Evolutionary conservation across 805 yeast genomes (phyloP), one percentile per base, ranked within the genome.

Genomic region (Metschnikowia peoriensis): DNA sequence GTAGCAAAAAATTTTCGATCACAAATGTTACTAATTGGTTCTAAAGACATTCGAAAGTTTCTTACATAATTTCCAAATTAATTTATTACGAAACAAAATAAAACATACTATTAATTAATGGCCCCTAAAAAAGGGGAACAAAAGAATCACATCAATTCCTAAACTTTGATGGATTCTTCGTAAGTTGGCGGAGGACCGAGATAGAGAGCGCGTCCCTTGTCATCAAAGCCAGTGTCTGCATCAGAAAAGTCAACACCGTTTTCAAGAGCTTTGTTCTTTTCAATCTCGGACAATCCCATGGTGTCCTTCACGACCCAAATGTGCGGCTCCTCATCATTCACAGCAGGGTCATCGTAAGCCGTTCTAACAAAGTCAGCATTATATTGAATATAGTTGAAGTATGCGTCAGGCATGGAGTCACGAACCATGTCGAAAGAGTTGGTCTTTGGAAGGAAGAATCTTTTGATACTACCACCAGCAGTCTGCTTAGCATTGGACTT

Each of bases 301-400:
- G 79, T 72, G 67, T 88, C 96, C 58, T 73, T 79, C 41, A 87
- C 83, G 55, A 87, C 72, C 96, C 96, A 88, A 46, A 86, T 72
- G 51, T 79, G 78, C 32, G 90, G 89, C 54, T 73, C 82, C 7
- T 70, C 77, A 34, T 76, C 84, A n/a, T 64, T 68, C 38, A 83
- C 78, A 40, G 80, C 79, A 27, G 89, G 89, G 61, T 83, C 80
- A 38, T 76, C 72, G 60, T 82, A 85, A 17, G 79, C 76, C 47
- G 66, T 63, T 52, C 67, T 66, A 35, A 75, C 61, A 54, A 73
- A 76, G 43, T 73, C 77, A 6, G 69, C 62, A 50, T 72, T 68
- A 58, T 75, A 76, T 55, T 70, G 73, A 51, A 73, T 68, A 60
- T 73, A 73, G 57, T 72, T 71, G 67, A 65, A 69, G 54, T 68